Base-by-base conservation (phyloP, 305 asterid genomes). In the Striga hermonthica region DNA sequence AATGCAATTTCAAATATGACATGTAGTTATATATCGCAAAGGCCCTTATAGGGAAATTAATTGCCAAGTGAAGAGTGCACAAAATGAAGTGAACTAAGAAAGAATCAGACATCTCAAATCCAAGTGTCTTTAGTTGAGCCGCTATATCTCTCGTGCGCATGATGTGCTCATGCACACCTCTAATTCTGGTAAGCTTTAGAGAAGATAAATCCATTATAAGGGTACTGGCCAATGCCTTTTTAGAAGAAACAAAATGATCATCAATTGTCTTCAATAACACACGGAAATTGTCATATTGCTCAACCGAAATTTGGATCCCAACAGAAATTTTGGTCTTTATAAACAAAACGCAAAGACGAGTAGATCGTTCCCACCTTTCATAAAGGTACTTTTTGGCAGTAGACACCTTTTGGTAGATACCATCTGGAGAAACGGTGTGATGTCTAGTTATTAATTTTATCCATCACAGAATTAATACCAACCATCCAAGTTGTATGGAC, bases 361-460 rank as follows among this genome's bases (percentile, higher is more conserved):
- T 57, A 57, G 62, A 57, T 36, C 31, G 12, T 44, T 57, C 39
- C 22, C 63, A 58, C n/a, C 12, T 49, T 64, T 64, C 68, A 65
- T 53, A 65, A 65, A 65, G 69, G 31, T 22, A 22, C 31, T 2
- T 2, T 22, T 22, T 22, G 31, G 31, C 31, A 22, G 31, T 0
- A 22, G 31, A 2, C 2, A 22, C 31, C 31, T 22, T 22, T 22
- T 22, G 31, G 2, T 22, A 22, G 31, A 2, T 22, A 22, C 31
- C 31, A 0, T 22, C 2, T 22, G 31, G 2, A 22, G 31, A 22
- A 22, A 22, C n/a, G 31, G 31, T 22, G 2, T 2, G 2, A 22
- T 22, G 31, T 22, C 31, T 22, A 22, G 1, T 22, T 22, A 22
- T 22, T 22, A 22, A 22, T 22, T 22, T 2, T 22, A 2, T 22